phyloP scores from a whole-genome alignment of 2,329 filamentous ascomycete genomes.

The Trichophyton equinum region DNA sequence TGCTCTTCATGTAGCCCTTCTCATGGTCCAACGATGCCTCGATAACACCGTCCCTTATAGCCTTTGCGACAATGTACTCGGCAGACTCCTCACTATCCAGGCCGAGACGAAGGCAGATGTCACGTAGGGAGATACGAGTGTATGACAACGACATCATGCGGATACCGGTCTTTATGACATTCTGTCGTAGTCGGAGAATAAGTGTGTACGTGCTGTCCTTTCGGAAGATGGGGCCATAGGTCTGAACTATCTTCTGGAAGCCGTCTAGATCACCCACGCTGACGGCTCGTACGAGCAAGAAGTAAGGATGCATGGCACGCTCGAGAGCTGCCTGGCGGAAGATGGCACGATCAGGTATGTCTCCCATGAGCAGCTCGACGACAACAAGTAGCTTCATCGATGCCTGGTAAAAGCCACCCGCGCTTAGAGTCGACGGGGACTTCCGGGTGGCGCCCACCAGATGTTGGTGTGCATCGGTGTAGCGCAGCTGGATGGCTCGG shows the following conservation, averaged over 20 bases:
- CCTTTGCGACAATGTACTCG: slow-evolving; percentile 98
- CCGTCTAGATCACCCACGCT: slow-evolving; percentile 92
- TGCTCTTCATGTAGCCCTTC: slow-evolving; percentile 96
- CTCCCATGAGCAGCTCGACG: slow-evolving; percentile 94
- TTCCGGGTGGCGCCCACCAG: slow-evolving; percentile 88
- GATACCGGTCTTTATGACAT: slow-evolving; percentile 98
- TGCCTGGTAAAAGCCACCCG: slow-evolving; percentile 87
- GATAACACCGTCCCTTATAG: slow-evolving; percentile 92
- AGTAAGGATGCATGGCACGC: slow-evolving; percentile 78
- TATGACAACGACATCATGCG: slow-evolving; percentile 99
- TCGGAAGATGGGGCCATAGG: slow-evolving; percentile 73
- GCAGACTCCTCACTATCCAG: slow-evolving; percentile 93
- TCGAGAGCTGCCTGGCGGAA: slow-evolving; percentile 87
- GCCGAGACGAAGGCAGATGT: slow-evolving; percentile 91
- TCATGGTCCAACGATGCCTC: slow-evolving; percentile 91
- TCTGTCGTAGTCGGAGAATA: slow-evolving; percentile 87
- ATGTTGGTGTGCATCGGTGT: slow-evolving; percentile 93
- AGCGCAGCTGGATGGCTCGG: slow-evolving; percentile 87
- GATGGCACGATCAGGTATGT: slow-evolving; percentile 87
- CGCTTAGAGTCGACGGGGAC: slow-evolving; percentile 77
- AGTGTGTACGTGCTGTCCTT: slow-evolving; percentile 91
- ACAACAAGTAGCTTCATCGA: slow-evolving; percentile 94
- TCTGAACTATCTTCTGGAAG: slow-evolving; percentile 75
- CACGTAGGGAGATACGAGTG: slow-evolving; percentile 88
- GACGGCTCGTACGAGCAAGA: slow-evolving; percentile 85